phyloP scores from a whole-genome alignment of 2,329 filamentous ascomycete species.

The Camillea tinctor region DNA sequence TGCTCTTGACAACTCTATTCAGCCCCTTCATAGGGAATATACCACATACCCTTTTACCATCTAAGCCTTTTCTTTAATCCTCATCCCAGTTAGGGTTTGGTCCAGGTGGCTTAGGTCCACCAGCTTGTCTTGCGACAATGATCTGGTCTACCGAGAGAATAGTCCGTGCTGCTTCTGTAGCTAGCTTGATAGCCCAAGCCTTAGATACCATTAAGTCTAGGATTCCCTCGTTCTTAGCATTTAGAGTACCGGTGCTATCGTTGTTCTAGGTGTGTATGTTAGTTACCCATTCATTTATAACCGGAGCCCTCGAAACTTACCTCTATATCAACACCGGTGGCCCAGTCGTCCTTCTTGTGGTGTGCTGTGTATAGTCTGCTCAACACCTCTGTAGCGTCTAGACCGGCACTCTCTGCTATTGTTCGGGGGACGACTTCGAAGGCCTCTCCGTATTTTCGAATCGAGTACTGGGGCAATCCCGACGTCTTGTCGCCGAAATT shows the following conservation, averaged over 20 bases:
- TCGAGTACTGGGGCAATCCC: slow-evolving; percentile 91
- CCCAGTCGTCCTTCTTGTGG: slow-evolving; percentile 83
- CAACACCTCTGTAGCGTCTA: slow-evolving; percentile 96
- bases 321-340: slow-evolving; percentile 91
- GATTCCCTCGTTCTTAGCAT: slow-evolving; percentile 85
- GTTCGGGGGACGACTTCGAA: slow-evolving; percentile 96
- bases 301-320: slow-evolving; percentile 38
- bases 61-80: slow-evolving; percentile 43
- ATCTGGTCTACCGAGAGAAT: slow-evolving; percentile 98
- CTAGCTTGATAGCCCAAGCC: slow-evolving; percentile 95
- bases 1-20: slow-evolving; percentile 12
- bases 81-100: slow-evolving; percentile 79
- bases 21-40: slow-evolving; percentile 6
- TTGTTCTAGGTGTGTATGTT: slow-evolving; percentile 55
- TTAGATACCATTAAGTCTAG: slow-evolving; percentile 90
- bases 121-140: slow-evolving; percentile 95
- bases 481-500: slow-evolving; percentile 89
- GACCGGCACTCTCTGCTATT: slow-evolving; percentile 88
- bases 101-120: slow-evolving; percentile 93
- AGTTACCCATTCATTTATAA: slow-evolving; percentile 12
- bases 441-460: slow-evolving; percentile 95
- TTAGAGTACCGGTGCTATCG: slow-evolving; percentile 75
- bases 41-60: slow-evolving; percentile 9
- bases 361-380: slow-evolving; percentile 92
- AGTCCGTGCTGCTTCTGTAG: slow-evolving; percentile 90